Conservation (phyloP, 257 asterid species). For the Solanum rostratum region DNA sequence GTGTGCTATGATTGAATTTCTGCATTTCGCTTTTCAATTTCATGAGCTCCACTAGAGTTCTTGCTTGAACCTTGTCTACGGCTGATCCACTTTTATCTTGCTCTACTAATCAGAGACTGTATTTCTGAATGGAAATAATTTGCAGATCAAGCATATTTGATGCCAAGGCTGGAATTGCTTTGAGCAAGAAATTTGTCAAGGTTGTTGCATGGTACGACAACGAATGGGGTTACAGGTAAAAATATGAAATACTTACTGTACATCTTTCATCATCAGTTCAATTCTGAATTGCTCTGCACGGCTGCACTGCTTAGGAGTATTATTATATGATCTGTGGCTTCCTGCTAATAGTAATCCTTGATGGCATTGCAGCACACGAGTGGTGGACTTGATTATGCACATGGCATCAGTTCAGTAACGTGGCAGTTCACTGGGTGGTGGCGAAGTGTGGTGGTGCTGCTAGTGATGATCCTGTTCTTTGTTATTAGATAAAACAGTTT, state of each 20-base stretch:
- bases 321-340: not conserved
- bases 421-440: not conserved
- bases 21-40: not conserved
- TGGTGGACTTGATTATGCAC: constrained; percentile 64
- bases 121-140: not conserved
- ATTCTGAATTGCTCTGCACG: not conserved
- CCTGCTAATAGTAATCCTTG: not conserved
- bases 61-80: not conserved
- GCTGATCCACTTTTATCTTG: not conserved
- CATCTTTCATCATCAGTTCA: not conserved
- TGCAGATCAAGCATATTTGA: constrained; percentile 84
- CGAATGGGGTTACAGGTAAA: constrained; percentile 91
- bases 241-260: not conserved
- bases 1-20: not conserved
- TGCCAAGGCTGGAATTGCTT: constrained; percentile 89
- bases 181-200: constrained; percentile 56
- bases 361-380: constrained; percentile 56
- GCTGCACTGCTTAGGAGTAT: not conserved
- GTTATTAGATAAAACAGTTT: not conserved
- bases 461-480: not conserved
- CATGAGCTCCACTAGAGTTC: not conserved
- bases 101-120: not conserved
- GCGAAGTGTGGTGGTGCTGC: not conserved
- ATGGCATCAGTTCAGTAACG: constrained; percentile 26
- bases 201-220: constrained; percentile 85